Evolutionary conservation across 768 basidiomycete genomes (phyloP).

Genomic region (Amanita inopinata): DNA sequence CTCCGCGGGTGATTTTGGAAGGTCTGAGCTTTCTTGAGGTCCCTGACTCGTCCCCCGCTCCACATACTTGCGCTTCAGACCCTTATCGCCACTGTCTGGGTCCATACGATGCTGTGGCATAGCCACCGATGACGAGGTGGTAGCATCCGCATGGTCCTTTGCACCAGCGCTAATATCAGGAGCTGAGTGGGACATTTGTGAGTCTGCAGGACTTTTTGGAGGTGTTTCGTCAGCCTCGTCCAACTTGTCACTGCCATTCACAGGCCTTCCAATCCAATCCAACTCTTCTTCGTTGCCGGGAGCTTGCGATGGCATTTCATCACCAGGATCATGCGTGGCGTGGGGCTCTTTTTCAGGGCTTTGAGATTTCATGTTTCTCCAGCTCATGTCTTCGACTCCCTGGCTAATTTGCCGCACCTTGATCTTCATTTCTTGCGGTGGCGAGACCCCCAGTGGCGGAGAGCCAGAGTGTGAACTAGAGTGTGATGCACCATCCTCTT

Average conservation of each 20-base stretch:
- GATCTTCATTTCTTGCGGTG: slow-evolving; percentile 67
- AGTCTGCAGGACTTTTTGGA: slow-evolving; percentile 9
- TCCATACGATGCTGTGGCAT: slow-evolving; percentile 22
- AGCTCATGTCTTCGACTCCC: slow-evolving; percentile 69
- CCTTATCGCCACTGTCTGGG: slow-evolving; percentile 48
- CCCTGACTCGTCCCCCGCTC: slow-evolving; percentile 61
- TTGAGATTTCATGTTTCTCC: slow-evolving; percentile 41
- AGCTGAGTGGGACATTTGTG: slow-evolving; percentile 14
- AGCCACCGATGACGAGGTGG: slow-evolving; percentile 7
- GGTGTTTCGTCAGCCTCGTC: slow-evolving; percentile 1
- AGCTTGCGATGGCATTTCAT: neutral
- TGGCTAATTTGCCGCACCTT: slow-evolving; percentile 67
- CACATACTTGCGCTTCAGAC: slow-evolving; percentile 57
- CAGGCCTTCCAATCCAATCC: neutral
- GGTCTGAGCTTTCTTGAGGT: slow-evolving; percentile 25
- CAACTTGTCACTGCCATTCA: neutral
- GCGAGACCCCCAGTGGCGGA: slow-evolving; percentile 47
- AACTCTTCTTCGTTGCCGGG: neutral
- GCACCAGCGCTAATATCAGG: slow-evolving; percentile 11
- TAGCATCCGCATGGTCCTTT: slow-evolving; percentile 12
- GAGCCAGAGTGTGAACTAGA: slow-evolving; percentile 35
- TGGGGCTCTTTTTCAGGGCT: slow-evolving; percentile 19
- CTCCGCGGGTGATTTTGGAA: slow-evolving; percentile 21
- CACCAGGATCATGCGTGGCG: slow-evolving; percentile 10
- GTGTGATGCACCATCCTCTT: slow-evolving; percentile 36